Conservation (phyloP, 495 filamentous ascomycete genomes). For the Friedmanniomyces simplex region DNA sequence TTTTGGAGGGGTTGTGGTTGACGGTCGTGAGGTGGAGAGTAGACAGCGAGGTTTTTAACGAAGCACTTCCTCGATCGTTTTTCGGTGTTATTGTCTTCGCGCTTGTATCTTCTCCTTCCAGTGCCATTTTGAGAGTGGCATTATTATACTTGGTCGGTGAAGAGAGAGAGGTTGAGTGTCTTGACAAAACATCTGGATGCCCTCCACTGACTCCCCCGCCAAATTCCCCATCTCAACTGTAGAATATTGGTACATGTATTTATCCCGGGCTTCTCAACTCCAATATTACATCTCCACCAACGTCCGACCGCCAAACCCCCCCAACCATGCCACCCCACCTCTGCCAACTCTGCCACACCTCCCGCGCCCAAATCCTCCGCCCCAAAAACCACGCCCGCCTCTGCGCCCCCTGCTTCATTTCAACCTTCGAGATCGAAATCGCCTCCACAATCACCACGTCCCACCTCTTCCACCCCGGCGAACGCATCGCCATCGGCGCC, state of each 20-base stretch:
- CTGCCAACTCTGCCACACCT: conserved; percentile 64
- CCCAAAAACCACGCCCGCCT: conserved; percentile 90
- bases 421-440: conserved; percentile 82
- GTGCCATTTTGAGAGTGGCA: too few relatives aligned
- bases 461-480: conserved; percentile 69
- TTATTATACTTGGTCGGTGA: too few relatives aligned
- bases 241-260: too few relatives aligned
- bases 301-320: neutral
- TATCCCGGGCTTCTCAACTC: too few relatives aligned
- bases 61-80: neutral
- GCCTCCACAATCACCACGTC: conserved; percentile 80
- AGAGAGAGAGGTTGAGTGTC: too few relatives aligned
- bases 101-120: neutral
- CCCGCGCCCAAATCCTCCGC: conserved; percentile 78
- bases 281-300: neutral
- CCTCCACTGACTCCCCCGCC: neutral
- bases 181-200: too few relatives aligned
- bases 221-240: too few relatives aligned
- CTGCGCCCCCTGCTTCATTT: conserved; percentile 79
- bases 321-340: conserved; percentile 44
- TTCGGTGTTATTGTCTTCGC: neutral
- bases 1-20: neutral
- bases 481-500: conserved; percentile 86
- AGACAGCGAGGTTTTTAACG: neutral
- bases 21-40: neutral